Conservation (phyloP, 148 eudicot genomes). For the Diospyros kaki region DNA sequence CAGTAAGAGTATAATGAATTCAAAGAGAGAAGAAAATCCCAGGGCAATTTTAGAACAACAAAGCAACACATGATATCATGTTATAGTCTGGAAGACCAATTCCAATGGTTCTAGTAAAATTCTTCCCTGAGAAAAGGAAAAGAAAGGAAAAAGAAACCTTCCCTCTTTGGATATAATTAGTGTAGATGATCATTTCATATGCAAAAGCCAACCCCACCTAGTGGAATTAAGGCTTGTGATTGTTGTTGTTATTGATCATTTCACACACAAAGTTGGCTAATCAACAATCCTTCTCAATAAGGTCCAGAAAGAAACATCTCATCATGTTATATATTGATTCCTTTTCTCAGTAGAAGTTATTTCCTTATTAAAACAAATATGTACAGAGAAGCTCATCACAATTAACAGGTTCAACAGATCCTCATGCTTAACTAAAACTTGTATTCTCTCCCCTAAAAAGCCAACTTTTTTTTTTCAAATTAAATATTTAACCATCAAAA, state of each 20-base stretch:
- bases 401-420: neutral
- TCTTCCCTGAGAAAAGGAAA: neutral
- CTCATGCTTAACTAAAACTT: neutral
- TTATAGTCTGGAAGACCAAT: neutral
- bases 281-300: neutral
- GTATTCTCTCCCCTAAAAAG: neutral
- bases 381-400: neutral
- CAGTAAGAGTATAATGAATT: neutral
- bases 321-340: neutral
- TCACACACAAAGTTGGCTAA: too few species aligned
- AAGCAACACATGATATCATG: neutral
- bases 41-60: neutral
- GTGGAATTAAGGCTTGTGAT: too few species aligned
- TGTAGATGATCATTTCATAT: too few species aligned
- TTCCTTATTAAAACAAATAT: neutral
- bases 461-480: neutral
- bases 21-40: neutral
- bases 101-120: neutral
- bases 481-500: too few species aligned
- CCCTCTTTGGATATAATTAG: too few species aligned
- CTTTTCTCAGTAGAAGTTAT: neutral
- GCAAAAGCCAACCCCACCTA: too few species aligned
- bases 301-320: neutral
- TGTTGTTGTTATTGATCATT: too few species aligned
- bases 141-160: too few species aligned